phyloP scores from a whole-genome alignment of 306 rosid genomes.

The Begonia loranthoides region DNA sequence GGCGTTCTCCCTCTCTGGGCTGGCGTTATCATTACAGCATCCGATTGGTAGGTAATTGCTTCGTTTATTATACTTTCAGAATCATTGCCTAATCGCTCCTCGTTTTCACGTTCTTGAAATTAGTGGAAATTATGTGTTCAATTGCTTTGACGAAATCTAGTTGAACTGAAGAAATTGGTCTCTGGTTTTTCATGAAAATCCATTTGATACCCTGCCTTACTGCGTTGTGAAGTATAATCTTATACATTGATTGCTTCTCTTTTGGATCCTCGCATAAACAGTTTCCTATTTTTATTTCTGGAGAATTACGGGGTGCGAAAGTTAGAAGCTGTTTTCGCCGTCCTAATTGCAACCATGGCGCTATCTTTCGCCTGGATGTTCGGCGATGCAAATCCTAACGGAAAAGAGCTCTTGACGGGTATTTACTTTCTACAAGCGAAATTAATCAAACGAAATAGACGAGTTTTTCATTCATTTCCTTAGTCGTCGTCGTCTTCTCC shows the following conservation, averaged over 20 bases:
- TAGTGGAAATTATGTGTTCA: too few relatives aligned
- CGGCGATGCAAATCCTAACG: conserved; percentile 74
- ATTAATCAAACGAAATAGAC: conserved; percentile 45
- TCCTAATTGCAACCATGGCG: conserved; percentile 83
- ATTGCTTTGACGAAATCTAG: too few relatives aligned
- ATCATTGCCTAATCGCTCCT: too few relatives aligned
- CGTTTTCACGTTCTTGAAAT: too few relatives aligned
- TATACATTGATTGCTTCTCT: conserved; percentile 12
- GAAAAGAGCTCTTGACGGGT: conserved; percentile 79
- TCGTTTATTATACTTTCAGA: too few relatives aligned
- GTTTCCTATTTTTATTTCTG: conserved; percentile 80
- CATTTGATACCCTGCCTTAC: too few relatives aligned
- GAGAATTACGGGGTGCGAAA: conserved; percentile 98
- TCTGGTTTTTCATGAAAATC: too few relatives aligned
- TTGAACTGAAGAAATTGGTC: too few relatives aligned
- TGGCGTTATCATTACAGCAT: conserved; percentile 80
- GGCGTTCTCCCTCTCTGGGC: conserved; percentile 81
- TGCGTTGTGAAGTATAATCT: too few relatives aligned
- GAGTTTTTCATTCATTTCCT: conserved; percentile 49
- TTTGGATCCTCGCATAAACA: conserved; percentile 18
- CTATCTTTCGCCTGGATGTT: conserved; percentile 97
- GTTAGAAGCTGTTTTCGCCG: conserved; percentile 85
- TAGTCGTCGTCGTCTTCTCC: conserved; percentile 17
- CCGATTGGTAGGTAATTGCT: conserved; percentile 43
- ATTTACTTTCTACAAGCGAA: conserved; percentile 1